Evolutionary conservation across 1,284 basidiomycete genomes (phyloP).

Genomic region (Coriolopsis trogii): DNA sequence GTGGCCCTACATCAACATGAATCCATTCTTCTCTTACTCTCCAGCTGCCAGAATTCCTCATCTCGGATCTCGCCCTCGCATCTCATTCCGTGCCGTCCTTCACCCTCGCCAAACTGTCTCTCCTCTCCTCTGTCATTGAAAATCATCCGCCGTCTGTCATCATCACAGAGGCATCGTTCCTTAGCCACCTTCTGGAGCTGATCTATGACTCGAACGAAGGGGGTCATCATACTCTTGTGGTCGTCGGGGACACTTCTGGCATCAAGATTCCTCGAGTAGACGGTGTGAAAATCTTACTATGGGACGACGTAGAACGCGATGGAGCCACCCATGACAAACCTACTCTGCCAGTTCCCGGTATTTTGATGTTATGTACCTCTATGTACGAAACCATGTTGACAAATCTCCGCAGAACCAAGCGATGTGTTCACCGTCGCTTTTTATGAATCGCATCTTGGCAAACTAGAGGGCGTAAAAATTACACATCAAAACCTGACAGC

Average conservation of each 20-base stretch:
- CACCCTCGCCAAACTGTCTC: slow-evolving; percentile 59
- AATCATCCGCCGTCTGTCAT: slow-evolving; percentile 68
- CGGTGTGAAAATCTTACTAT: slow-evolving; percentile 59
- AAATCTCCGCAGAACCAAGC: slow-evolving; percentile 46
- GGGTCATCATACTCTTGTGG: slow-evolving; percentile 59
- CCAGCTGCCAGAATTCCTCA: slow-evolving; percentile 62
- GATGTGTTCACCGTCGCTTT: slow-evolving; percentile 72
- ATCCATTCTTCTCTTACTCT: neutral
- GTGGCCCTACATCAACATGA: slow-evolving; percentile 15
- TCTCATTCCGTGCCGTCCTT: slow-evolving; percentile 71
- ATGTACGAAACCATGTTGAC: neutral
- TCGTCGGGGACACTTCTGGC: slow-evolving; percentile 60
- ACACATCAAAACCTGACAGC: slow-evolving; percentile 82
- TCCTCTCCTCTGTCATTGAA: slow-evolving; percentile 66
- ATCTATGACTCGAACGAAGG: slow-evolving; percentile 60
- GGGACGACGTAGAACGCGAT: slow-evolving; percentile 65
- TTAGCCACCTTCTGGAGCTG: slow-evolving; percentile 66
- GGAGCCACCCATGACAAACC: slow-evolving; percentile 54
- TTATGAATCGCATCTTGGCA: slow-evolving; percentile 53
- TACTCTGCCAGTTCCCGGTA: slow-evolving; percentile 52
- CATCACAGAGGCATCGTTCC: slow-evolving; percentile 63
- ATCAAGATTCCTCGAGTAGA: slow-evolving; percentile 42
- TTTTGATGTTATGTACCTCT: slow-evolving; percentile 5
- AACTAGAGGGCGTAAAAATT: slow-evolving; percentile 61
- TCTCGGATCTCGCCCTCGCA: slow-evolving; percentile 75